Base-by-base conservation (phyloP, 768 basidiomycete species). In the Suillus ampliporus region DNA sequence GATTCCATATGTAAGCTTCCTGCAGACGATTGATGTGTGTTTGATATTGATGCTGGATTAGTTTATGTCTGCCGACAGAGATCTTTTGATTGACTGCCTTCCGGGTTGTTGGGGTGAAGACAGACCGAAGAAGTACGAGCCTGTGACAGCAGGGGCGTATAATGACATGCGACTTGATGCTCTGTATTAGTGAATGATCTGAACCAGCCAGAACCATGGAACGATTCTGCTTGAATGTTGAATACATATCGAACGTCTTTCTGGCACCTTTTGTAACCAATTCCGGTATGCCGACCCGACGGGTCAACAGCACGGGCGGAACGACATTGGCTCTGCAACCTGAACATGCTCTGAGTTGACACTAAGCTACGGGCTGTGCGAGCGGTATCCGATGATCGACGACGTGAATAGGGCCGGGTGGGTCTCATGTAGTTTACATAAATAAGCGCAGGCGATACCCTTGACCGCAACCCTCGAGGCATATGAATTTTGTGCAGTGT, bases 1-100 rank as follows among this genome's bases (percentile, higher is more conserved):
- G 1, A 88, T 89, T 64, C 87, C 88, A 38, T 88, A 87, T 67
- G 84, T 84, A 63, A 63, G 83, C 71, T 8, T 44, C 51, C 23
- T 21, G 23, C 35, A 35, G 21, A 48, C 23, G 47, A 50, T 14
- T 43, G 31, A 26, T 35, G 15, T 19, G 5, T 26, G 21, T 60
- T 54, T 19, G 35, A 28, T 50, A 34, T 17, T 56, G 11, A 61
- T 21, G 5, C n/a, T 41, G 76, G 76, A 76, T 77, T 64, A 71
- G 70, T 74, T 67, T 40, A 53, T 41, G 13, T 57, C 70, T 68
- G 37, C 69, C 79, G 78, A 82, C 71, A 61, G 76, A 53, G 66
- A 80, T 62, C 76, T 76, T 44, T 65, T 83, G 6, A 76, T 87
- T 11, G 83, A 84, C 48, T 80, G 80, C 60, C 75, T 87, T 17